Evolutionary conservation across 805 yeast genomes (phyloP), one percentile per base, ranked within the genome.

Genomic region (Candida krabiensis): DNA sequence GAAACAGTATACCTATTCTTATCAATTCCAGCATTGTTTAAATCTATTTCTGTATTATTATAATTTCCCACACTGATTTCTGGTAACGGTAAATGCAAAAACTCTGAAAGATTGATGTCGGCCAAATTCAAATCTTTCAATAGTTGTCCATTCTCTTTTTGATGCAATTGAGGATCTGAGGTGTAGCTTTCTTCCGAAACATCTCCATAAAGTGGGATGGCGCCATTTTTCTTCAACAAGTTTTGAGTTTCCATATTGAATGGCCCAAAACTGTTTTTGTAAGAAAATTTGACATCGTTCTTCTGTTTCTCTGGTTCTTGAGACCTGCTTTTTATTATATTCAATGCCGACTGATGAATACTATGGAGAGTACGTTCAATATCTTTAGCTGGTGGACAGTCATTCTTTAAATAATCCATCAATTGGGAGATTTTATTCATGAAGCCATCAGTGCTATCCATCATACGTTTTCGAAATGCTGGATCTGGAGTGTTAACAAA

Each of bases 351-450:
- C n/a, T 32, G 39, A 16, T 35, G 35, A 4, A 46, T 30, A 9
- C 30, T 35, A 12, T 19, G 21, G 4, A 46, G 28, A 8, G 44
- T 33, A 2, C 23, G 37, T 13, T 35, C 37, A 9, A 43, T 46
- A 31, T 35, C 44, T 19, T 36, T 43, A 2, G 55, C 57, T 5
- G 53, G 53, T 7, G 52, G 50, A 38, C 55, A 52, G 16, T 42
- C 43, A 6, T 26, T 27, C 21, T 40, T 39, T 13, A 52, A 31
- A n/a, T 33, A 19, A 11, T 38, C 28, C 3, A 45, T 28, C 21
- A 52, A 36, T 1, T 8, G 7, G 2, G 33, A 19, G 5, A 46
- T 30, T 16, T 30, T 35, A 2, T 34, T 15, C 35, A 46, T 38
- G 9, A 50, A 32, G 7, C n/a, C 15, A 2, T 37, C 39, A 19